Evolutionary conservation across 352 stramenopile genomes (phyloP).

Genomic region (Phytopythium kandeliae): DNA sequence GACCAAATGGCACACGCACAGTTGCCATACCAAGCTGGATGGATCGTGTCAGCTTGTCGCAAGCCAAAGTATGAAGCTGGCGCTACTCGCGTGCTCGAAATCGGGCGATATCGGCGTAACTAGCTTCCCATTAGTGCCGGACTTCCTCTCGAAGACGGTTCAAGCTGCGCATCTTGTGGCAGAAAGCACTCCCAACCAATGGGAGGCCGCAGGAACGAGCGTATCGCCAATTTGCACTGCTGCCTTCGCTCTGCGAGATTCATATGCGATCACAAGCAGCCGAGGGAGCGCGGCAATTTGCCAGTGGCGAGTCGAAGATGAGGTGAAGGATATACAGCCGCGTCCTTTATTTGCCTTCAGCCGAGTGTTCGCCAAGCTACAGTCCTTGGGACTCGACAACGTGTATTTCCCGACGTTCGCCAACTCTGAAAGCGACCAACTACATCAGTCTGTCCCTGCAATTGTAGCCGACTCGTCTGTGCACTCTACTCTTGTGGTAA

Average conservation of each 20-base stretch:
- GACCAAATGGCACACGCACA: constrained; percentile 51
- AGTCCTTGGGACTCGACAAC: constrained; percentile 25
- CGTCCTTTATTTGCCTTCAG: constrained; percentile 16
- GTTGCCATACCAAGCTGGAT: constrained; percentile 19
- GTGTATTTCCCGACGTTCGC: constrained; percentile 25
- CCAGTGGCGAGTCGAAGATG: constrained; percentile 61
- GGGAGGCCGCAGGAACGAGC: not conserved
- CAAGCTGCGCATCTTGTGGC: constrained; percentile 1
- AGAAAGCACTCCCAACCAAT: not conserved
- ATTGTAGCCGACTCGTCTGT: not conserved
- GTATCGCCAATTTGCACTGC: constrained; percentile 7
- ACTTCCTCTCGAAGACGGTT: not conserved
- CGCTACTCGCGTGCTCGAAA: not conserved
- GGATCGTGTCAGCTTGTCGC: constrained; percentile 16
- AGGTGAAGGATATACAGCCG: constrained; percentile 38
- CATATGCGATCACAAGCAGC: constrained; percentile 41
- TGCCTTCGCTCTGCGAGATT: constrained; percentile 61
- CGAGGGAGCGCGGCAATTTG: constrained; percentile 45
- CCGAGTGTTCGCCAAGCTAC: constrained; percentile 15
- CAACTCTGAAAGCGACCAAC: not conserved
- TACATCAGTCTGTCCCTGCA: too few relatives aligned
- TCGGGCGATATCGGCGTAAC: constrained; percentile 1
- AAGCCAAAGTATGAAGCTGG: constrained; percentile 4
- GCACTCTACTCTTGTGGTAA: not conserved
- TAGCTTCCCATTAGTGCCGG: not conserved